phyloP scores from a whole-genome alignment of 108 stramenopile genomes.

The Conticribra weissflogii region DNA sequence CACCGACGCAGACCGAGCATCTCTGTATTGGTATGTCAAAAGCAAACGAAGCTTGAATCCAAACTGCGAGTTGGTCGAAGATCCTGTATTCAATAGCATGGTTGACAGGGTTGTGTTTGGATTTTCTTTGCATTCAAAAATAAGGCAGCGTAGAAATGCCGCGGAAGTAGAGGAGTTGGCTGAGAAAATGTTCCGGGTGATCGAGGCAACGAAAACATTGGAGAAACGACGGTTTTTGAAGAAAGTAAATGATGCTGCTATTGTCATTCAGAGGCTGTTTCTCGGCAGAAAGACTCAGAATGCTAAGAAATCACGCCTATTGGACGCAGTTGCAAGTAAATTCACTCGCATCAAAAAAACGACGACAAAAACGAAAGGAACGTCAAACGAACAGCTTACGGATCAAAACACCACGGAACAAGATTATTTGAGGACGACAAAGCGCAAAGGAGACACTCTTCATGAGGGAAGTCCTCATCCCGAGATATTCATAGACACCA shows the following conservation, averaged over 20 bases:
- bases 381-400: no score
- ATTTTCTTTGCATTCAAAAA: conserved; percentile 12
- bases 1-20: conserved; percentile 6
- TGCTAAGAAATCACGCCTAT: no score
- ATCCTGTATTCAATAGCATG: conserved; percentile 12
- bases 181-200: neutral
- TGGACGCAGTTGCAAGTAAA: no score
- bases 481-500: no score
- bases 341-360: no score
- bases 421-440: no score
- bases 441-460: no score
- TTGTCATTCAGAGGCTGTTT: neutral
- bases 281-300: no score
- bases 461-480: no score
- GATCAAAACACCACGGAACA: no score
- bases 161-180: conserved; percentile 3
- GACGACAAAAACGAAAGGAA: no score
- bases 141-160: conserved; percentile 1
- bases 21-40: conserved; percentile 15
- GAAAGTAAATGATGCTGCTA: neutral
- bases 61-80: neutral
- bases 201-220: neutral
- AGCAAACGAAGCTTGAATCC: neutral
- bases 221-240: neutral
- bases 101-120: conserved; percentile 13